These are phyloP conservation scores for Artemisia annua DNA, from an alignment of 129 eudicot species.

Conservation along the genomic window DNA sequence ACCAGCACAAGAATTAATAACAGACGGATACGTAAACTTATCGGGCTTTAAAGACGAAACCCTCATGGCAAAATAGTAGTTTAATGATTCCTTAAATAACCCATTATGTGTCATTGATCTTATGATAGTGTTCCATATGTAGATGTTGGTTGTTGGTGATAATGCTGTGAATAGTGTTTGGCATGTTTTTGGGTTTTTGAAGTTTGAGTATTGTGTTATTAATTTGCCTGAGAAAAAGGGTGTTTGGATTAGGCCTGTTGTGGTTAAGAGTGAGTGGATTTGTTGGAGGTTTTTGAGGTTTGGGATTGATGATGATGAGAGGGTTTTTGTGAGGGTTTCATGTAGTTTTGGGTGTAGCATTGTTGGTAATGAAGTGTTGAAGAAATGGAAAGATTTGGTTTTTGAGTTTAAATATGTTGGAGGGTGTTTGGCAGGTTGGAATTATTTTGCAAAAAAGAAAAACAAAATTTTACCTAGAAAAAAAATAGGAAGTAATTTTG, in stretches of 20 bases:
- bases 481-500: too few species aligned
- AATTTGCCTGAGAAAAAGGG: constrained; percentile 55
- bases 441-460: too few species aligned
- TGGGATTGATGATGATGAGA: constrained; percentile 34
- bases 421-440: too few species aligned
- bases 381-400: too few species aligned
- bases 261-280: constrained; percentile 50
- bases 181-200: constrained; percentile 46
- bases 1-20: constrained; percentile 66
- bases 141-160: constrained; percentile 39
- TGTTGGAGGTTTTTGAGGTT: constrained; percentile 38
- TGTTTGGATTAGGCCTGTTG: constrained; percentile 41
- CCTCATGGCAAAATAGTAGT: constrained; percentile 47
- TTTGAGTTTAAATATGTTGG: too few species aligned
- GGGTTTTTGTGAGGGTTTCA: too few species aligned
- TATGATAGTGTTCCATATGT: constrained; percentile 62
- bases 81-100: constrained; percentile 44
- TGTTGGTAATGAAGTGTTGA: too few species aligned
- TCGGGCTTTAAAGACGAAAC: constrained; percentile 48
- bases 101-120: constrained; percentile 71
- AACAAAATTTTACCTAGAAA: too few species aligned
- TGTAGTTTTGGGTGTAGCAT: too few species aligned
- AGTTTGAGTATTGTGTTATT: constrained; percentile 56
- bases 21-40: constrained; percentile 66
- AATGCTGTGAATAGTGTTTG: constrained; percentile 33